phyloP scores from a whole-genome alignment of 805 yeast genomes.

The Kodamaea nitidulidarum region DNA sequence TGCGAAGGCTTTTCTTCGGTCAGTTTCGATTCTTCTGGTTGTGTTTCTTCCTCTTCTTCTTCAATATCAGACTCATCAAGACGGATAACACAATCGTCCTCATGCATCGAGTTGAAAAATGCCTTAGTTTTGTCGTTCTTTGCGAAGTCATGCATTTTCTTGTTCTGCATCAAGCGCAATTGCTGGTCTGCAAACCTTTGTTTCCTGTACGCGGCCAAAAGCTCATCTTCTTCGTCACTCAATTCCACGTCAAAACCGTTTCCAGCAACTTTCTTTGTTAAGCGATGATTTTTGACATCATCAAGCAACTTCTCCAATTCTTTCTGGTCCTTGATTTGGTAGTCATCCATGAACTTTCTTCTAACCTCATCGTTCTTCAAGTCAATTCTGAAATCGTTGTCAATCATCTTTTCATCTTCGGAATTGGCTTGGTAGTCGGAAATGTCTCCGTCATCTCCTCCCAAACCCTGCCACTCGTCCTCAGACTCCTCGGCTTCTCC shows the following conservation, averaged over 20 bases:
- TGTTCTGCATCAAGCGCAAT: constrained; percentile 45
- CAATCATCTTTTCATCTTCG: constrained; percentile 76
- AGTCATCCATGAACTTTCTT: constrained; percentile 54
- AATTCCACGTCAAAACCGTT: constrained; percentile 58
- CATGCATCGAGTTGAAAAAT: constrained; percentile 61
- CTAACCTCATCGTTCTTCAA: constrained; percentile 58
- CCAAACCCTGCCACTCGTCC: constrained; percentile 82
- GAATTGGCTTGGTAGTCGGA: constrained; percentile 57
- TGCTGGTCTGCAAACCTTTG: constrained; percentile 45
- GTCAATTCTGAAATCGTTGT: constrained; percentile 58
- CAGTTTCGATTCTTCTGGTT: constrained; percentile 10
- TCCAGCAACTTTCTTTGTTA: constrained; percentile 53
- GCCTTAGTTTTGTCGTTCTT: constrained; percentile 59
- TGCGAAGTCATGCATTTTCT: constrained; percentile 39
- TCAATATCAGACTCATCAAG: constrained; percentile 24
- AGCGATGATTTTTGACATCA: constrained; percentile 69
- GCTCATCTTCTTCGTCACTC: constrained; percentile 73
- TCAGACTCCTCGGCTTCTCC: constrained; percentile 87
- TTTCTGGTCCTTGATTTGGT: constrained; percentile 57
- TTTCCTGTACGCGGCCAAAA: constrained; percentile 43
- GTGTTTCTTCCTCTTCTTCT: constrained; percentile 19
- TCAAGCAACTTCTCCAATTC: constrained; percentile 63
- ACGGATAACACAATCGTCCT: constrained; percentile 29
- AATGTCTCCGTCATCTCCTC: constrained; percentile 63
- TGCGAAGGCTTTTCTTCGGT: constrained; percentile 18